Percentiles rank a stretch among this genome's conserved stretches.
phyloP scores from a whole-genome alignment of 306 rosid genomes.

The Lathyrus aphaca region DNA sequence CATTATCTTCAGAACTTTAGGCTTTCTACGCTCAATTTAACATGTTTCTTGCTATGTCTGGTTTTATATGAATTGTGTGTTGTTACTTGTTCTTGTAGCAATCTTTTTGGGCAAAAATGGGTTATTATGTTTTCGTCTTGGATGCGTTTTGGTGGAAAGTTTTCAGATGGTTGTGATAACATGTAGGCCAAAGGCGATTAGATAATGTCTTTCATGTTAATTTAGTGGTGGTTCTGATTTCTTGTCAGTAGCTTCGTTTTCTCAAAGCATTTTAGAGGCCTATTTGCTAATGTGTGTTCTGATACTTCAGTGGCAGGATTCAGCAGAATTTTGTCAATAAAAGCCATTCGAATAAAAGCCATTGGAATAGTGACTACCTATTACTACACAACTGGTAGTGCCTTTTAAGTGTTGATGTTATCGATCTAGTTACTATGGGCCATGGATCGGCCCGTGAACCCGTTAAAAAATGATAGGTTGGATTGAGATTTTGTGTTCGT shows the following conservation, averaged over 20 bases:
- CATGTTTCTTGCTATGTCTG: not conserved
- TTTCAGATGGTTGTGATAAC: not conserved
- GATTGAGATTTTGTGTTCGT: too few species aligned
- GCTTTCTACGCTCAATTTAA: not conserved
- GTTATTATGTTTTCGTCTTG: not conserved
- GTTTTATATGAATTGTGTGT: slow-evolving; percentile 29
- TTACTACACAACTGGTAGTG: too few species aligned
- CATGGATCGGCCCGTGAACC: too few species aligned
- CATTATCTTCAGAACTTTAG: not conserved
- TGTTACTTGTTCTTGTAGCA: not conserved
- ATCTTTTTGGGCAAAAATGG: not conserved
- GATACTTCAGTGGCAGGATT: too few species aligned
- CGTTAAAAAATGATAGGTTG: too few species aligned
- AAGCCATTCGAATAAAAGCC: too few species aligned
- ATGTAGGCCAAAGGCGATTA: not conserved
- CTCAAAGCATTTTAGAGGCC: slow-evolving; percentile 3
- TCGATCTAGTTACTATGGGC: too few species aligned
- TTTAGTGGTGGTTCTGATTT: not conserved
- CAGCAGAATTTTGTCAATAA: too few species aligned
- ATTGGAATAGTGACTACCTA: too few species aligned
- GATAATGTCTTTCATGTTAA: not conserved
- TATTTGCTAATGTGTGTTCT: not conserved
- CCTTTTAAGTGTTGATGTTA: too few species aligned
- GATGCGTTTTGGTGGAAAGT: not conserved
- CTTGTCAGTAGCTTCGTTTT: not conserved